A percentile compares a stretch with the other conserved stretches of the same genome.
These are phyloP conservation scores for Amborella trichopoda DNA, from an alignment of 164 flowering plant species.

Conservation along the genomic window DNA sequence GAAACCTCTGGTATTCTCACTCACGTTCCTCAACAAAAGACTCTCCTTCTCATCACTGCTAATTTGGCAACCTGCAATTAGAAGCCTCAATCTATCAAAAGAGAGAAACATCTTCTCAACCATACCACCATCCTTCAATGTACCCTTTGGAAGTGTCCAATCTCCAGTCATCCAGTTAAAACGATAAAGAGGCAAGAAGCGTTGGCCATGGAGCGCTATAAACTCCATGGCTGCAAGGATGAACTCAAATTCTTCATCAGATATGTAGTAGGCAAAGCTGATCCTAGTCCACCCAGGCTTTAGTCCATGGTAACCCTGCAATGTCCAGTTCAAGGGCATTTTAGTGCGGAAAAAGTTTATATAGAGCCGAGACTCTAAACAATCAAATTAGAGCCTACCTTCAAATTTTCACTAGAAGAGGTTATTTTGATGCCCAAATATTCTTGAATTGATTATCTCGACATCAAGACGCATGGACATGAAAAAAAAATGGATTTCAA, in stretches of 20 bases:
- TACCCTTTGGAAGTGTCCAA: slow-evolving; percentile 40
- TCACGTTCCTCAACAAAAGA: slow-evolving; percentile 3
- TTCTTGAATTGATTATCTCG: too few species aligned
- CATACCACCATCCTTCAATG: slow-evolving; percentile 1
- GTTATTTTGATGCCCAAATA: too few species aligned
- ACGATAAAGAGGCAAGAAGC: slow-evolving; percentile 61
- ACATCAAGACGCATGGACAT: too few species aligned
- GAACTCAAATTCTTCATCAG: slow-evolving; percentile 55
- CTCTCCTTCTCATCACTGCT: not conserved
- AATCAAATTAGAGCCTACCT: too few species aligned
- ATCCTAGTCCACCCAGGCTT: slow-evolving; percentile 94
- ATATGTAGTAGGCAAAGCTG: slow-evolving; percentile 76
- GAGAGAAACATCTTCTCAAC: slow-evolving; percentile 1
- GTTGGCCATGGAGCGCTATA: slow-evolving; percentile 49
- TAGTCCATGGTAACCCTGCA: slow-evolving; percentile 58
- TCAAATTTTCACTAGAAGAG: too few species aligned
- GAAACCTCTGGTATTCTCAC: not conserved
- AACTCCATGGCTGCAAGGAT: slow-evolving; percentile 62
- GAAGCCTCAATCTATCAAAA: not conserved
- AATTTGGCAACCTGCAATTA: not conserved
- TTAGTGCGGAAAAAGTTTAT: too few species aligned
- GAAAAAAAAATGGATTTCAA: too few species aligned
- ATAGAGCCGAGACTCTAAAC: too few species aligned
- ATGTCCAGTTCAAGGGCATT: too few species aligned
- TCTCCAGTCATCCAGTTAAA: slow-evolving; percentile 49